Base-by-base conservation (phyloP, 495 filamentous ascomycete species). In the Articulospora tetracladia region DNA sequence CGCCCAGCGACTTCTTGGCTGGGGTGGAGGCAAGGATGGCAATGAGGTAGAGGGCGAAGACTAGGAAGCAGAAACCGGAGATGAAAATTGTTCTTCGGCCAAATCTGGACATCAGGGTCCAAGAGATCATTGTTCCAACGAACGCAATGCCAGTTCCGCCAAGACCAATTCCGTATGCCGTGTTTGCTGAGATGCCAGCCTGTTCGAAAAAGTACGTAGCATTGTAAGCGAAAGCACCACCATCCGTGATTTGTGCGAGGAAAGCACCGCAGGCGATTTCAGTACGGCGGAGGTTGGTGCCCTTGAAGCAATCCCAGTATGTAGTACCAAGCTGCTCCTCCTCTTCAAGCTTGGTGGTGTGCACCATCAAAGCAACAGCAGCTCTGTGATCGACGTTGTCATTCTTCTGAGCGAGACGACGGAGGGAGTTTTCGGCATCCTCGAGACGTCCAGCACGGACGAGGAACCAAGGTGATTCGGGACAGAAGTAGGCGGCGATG, bases 211-310 rank as follows among this genome's bases (percentile, higher is more conserved):
- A 86, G 48, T 84, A 86, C 0, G 83, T 86, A 51, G 83, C 83
- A 0, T 78, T 79, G 55, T 83, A 85, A 32, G 79, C 79, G 20
- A 84, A 66, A 44, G 72, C 0, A 76, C 76, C 85, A 13, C 89
- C 89, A 50, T 78, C 84, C 17, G 90, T 70, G 17, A 83, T 83
- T 70, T 92, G 89, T 27, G 88, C 85, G 13, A 83, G 75, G 84
- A 87, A 92, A 52, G 81, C 77, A 68, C 83, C 76, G 69, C 82
- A 85, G 54, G 81, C 78, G 30, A 85, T 80, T 66, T 84, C 82
- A 1, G 82, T 85, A 6, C 82, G 77, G 1, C 81, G 76, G 17
- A 75, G 66, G 49, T 86, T 79, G 66, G 0, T 79, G 79, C 53
- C 84, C 51, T 69, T 74, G 63, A 86, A 81, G 41, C 80, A 81